Base-by-base conservation (phyloP, 768 basidiomycete genomes). In the Collybia sordida region DNA sequence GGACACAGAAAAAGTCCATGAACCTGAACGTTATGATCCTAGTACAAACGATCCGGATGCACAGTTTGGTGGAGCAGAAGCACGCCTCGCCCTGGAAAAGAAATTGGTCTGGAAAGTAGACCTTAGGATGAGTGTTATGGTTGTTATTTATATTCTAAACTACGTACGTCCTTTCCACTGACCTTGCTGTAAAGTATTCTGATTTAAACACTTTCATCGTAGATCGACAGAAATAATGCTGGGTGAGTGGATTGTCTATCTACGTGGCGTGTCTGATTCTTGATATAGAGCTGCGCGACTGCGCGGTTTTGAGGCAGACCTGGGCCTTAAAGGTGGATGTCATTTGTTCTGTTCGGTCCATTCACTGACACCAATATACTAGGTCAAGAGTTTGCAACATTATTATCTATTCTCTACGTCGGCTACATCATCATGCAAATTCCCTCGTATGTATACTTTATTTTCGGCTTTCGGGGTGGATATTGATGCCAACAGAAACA, bases 401-500 rank as follows among this genome's bases (percentile, higher is more conserved):
- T 87, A 8, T 60, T 88, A 28, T 79, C 81, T 38, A 75, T 82
- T 45, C 73, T 87, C 42, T 87, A 86, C 55, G 72, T 85, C 25
- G 86, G 86, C 14, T 86, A 87, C 54, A 78, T 82, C 51, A 59
- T 85, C 25, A 86, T 87, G 86, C 86, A 88, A 62, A 73, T 87
- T 22, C 85, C 85, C 27, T 86, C 83, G 83, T 85, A 57, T 60
- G 81, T 14, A 31, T 59, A 12, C 38, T 43, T 11, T 21, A 23
- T 24, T 42, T 21, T 11, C 45, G 24, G 36, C 24, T 27, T 39
- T 28, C n/a, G 40, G 19, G 22, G 14, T 7, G 17, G 18, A 31
- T 42, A 45, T 40, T 50, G 15, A 52, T 27, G 48, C 11, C 31
- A 27, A 5, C 21, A 88, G 86, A 11, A 89, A 88, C 55, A 84